phyloP scores from a whole-genome alignment of 805 yeast genomes.

The Metschnikowia kofuensis region DNA sequence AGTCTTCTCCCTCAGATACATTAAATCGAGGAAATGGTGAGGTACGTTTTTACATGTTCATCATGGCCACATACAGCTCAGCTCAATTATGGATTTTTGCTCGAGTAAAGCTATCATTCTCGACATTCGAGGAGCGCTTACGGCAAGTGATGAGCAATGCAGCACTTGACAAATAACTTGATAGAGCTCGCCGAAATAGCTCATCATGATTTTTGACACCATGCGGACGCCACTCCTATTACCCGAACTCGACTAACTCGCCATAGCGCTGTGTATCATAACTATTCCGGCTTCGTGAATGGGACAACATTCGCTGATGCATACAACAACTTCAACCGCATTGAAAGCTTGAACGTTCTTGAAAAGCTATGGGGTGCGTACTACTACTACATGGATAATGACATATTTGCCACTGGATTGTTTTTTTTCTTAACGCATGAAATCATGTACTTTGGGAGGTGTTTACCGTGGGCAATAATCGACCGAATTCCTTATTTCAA shows the following conservation, averaged over 20 bases:
- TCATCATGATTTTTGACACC: too few relatives aligned
- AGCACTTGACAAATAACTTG: too few relatives aligned
- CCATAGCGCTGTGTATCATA: conserved; percentile 30
- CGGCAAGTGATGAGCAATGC: too few relatives aligned
- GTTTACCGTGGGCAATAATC: conserved; percentile 87
- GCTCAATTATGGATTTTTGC: not conserved
- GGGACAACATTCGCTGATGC: conserved; percentile 29
- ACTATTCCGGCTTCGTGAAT: conserved; percentile 33
- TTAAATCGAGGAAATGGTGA: conserved; percentile 11
- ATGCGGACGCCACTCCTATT: too few relatives aligned
- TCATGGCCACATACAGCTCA: not conserved
- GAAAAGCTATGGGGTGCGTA: conserved; percentile 88
- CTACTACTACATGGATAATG: conserved; percentile 83
- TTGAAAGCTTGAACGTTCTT: conserved; percentile 32
- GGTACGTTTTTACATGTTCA: conserved; percentile 11
- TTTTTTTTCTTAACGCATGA: conserved; percentile 83
- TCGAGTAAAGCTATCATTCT: too few relatives aligned
- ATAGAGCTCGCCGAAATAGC: too few relatives aligned
- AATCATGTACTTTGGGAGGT: conserved; percentile 84
- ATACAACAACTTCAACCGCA: conserved; percentile 27
- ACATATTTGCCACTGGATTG: conserved; percentile 87
- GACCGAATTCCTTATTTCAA: conserved; percentile 84
- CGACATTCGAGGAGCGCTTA: not conserved
- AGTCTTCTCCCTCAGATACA: not conserved
- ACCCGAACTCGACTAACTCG: not conserved